Conservation (phyloP, 225 moss, liverwort and hornwort species). For the Climacium dendroides region DNA sequence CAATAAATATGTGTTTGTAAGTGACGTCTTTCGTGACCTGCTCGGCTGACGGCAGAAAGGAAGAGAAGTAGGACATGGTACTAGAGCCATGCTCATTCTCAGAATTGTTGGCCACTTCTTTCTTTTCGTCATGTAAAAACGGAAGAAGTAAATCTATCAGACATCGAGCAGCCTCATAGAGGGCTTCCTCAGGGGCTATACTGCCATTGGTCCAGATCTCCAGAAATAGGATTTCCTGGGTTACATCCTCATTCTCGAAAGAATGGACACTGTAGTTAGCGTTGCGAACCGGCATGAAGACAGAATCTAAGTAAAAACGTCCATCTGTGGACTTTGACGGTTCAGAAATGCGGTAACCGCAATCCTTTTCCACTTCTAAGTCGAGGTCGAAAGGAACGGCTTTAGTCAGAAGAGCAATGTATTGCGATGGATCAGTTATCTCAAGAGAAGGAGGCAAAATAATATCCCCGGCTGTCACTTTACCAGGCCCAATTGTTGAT, state of each 20-base stretch:
- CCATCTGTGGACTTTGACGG: slow-evolving; percentile 10
- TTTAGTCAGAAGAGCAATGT: slow-evolving; percentile 21
- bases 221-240: slow-evolving; percentile 26
- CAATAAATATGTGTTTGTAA: slow-evolving; percentile 33
- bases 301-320: slow-evolving; percentile 16
- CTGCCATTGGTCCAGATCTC: slow-evolving; percentile 46
- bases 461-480: slow-evolving; percentile 30
- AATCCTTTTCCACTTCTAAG: slow-evolving; percentile 16
- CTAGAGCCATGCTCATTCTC: slow-evolving; percentile 14
- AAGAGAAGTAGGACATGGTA: slow-evolving; percentile 14
- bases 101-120: not conserved
- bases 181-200: slow-evolving; percentile 31
- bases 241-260: slow-evolving; percentile 25
- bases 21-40: slow-evolving; percentile 29
- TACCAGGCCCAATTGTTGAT: slow-evolving; percentile 14
- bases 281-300: slow-evolving; percentile 41
- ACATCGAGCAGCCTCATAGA: slow-evolving; percentile 29
- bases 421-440: slow-evolving; percentile 19
- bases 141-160: slow-evolving; percentile 36
- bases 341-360: slow-evolving; percentile 19
- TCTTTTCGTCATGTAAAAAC: slow-evolving; percentile 13
- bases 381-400: slow-evolving; percentile 16
- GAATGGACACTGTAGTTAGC: slow-evolving; percentile 34
- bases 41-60: slow-evolving; percentile 14
- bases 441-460: slow-evolving; percentile 12